A percentile compares a stretch with the other conserved stretches of the same genome.
phyloP scores from a whole-genome alignment of 202 grass and related monocot genomes.

The Digitaria exilis region DNA sequence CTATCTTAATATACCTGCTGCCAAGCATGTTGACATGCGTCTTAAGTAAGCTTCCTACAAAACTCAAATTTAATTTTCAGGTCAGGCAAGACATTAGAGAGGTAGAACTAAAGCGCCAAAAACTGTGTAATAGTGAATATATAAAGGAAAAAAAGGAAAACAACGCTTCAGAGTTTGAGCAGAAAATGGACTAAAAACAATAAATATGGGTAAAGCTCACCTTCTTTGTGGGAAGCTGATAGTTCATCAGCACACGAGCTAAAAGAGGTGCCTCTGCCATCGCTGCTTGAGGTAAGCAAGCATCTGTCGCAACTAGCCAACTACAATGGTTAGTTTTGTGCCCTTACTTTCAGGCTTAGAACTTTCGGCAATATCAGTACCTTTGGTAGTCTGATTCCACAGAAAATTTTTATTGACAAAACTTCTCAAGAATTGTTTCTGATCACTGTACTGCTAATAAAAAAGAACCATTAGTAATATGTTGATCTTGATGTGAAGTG shows the following conservation, averaged over 20 bases:
- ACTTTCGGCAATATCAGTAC: constrained; percentile 31
- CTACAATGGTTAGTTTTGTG: constrained; percentile 65
- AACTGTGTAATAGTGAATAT: neutral
- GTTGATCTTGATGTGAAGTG: neutral
- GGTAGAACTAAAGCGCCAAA: neutral
- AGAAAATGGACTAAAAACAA: constrained; percentile 5
- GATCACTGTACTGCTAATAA: constrained; percentile 77
- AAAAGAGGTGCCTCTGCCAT: constrained; percentile 74
- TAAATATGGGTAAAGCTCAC: constrained; percentile 11
- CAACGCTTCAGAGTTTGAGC: neutral
- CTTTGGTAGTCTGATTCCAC: constrained; percentile 56
- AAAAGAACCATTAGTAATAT: constrained; percentile 15
- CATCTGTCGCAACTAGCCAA: constrained; percentile 87
- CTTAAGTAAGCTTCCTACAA: constrained; percentile 85
- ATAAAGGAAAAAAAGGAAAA: neutral
- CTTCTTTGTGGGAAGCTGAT: constrained; percentile 86
- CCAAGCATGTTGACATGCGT: constrained; percentile 80
- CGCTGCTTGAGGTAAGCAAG: constrained; percentile 67
- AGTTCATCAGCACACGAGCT: constrained; percentile 81
- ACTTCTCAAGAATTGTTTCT: constrained; percentile 76
- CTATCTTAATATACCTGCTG: constrained; percentile 54
- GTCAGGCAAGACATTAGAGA: neutral
- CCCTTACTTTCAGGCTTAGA: constrained; percentile 45
- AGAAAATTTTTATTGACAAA: constrained; percentile 55
- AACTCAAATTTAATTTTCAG: constrained; percentile 27